Evolutionary conservation across 108 stramenopile species (phyloP), one percentile per base, ranked within the genome.

Genomic region (Pseudonitzschia pungens): DNA sequence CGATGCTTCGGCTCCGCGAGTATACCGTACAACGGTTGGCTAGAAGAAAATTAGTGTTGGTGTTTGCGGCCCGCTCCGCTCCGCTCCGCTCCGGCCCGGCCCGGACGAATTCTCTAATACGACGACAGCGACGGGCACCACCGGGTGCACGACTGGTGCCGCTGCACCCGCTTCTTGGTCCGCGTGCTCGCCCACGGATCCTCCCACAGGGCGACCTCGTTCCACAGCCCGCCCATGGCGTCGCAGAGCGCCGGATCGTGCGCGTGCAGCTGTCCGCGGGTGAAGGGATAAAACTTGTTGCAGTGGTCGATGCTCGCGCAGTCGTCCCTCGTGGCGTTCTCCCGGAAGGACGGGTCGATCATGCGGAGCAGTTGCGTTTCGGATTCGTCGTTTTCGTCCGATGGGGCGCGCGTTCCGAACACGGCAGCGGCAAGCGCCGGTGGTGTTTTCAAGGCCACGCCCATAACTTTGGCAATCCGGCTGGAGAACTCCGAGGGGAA

Each of bases 231-330:
- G 0, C 60, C 59, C 63, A 94, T 83, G 29, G 73, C 88, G 20
- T 59, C 53, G 42, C 70, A 88, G 1, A 81, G 71, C 27, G 73
- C 76, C 32, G 84, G 83, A 83, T 94, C 93, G 68, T 89, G 69
- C 12, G 78, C 67, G 11, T 76, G 73, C 28, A 94, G 75, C 76
- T 94, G 93, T 11, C 86, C 88, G 29, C 86, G 80, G 1, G 91
- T 92, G 66, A 94, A 94, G 26, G 93, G 93, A 67, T 85, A 94
- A 74, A 94, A 94, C 53, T 94, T 94, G 69, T 88, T 89, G 78
- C 93, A 94, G 66, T 87, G 87, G 12, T 78, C 82, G 14, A 74
- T 52, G 32, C 60, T 56, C 0, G 63, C 11, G 65, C 78, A 79
- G 26, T 65, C 36, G n/a, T 54, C 8, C 29, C 52, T 50, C 18